Base-by-base conservation (phyloP, 129 eudicot genomes). In the Helichrysum umbraculigerum region DNA sequence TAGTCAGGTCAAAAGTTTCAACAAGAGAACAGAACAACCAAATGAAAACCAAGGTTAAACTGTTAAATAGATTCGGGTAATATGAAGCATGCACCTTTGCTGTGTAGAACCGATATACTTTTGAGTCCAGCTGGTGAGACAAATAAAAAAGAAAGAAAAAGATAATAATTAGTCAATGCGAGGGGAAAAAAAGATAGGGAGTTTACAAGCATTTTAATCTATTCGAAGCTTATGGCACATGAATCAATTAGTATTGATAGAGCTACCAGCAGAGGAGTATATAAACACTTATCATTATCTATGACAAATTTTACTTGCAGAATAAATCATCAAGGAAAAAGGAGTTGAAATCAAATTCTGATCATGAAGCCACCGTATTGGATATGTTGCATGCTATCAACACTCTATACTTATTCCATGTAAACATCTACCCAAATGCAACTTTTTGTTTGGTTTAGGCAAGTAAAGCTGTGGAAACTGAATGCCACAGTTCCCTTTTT, bases 61-160 rank as follows among this genome's bases (percentile, higher is more conserved):
- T 2, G 37, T 25, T 16, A 28, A 79, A 32, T 25, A 39, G 25
- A 72, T 74, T 61, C 41, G 41, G 57, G 60, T 22, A 42, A 57
- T 6, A 63, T 68, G 35, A 28, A 68, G 21, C 63, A 5, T 39
- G 65, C 79, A 94, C 98, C 96, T 85, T 85, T 58, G 70, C 81
- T 29, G 84, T 73, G 79, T 81, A 85, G 79, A 89, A 83, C 41
- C 91, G 97, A 61, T 81, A 51, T 84, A 86, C 76, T 70, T 74
- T 78, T 52, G 87, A 79, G 37, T 94, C 98, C 89, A 94, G 83
- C 98, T 94, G 96, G 61, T 30, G 78, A 76, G 15, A 63, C 70
- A 44, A 4, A 25, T 25, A 25, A 25, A 25, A 3, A 44, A 44
- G 77, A 32, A 67, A 39, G 75, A 22, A 71, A 65, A 60, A 32